Conservation (phyloP, 2,329 filamentous ascomycete genomes). For the Aspergillus sp. region DNA sequence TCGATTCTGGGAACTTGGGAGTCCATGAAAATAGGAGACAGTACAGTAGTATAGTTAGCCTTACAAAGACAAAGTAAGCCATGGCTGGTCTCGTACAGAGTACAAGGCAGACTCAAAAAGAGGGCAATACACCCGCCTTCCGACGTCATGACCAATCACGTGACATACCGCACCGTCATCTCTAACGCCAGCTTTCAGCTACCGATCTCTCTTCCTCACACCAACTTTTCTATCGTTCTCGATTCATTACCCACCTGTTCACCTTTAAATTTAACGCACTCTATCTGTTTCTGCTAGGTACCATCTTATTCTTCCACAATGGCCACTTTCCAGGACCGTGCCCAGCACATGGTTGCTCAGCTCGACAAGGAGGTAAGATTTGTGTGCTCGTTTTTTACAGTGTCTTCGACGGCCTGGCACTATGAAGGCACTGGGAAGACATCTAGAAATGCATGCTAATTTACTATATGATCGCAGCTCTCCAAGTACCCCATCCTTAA, state of each 20-base stretch:
- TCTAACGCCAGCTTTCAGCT: slow-evolving; percentile 13
- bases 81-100: too few relatives aligned
- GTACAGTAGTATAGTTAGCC: too few relatives aligned
- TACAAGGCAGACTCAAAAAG: too few relatives aligned
- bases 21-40: too few relatives aligned
- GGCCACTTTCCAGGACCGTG: slow-evolving; percentile 54
- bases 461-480: slow-evolving; percentile 40
- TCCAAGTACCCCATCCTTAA: slow-evolving; percentile 62
- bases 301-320: slow-evolving; percentile 15
- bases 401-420: background rate
- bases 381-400: slow-evolving; percentile 9
- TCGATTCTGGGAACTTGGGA: too few relatives aligned
- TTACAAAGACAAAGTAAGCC: too few relatives aligned
- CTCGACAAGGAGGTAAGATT: slow-evolving; percentile 60
- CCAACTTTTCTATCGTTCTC: background rate
- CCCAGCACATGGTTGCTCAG: slow-evolving; percentile 58
- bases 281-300: background rate
- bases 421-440: too few relatives aligned
- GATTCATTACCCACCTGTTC: background rate
- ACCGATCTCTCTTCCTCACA: slow-evolving; percentile 1
- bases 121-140: background rate
- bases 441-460: slow-evolving; percentile 11
- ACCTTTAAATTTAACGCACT: background rate
- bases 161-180: slow-evolving; percentile 14
- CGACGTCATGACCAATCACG: slow-evolving; percentile 16